A percentile compares a stretch with the other conserved stretches of the same genome.
phyloP scores from a whole-genome alignment of 345 rosid species.

The Gossypium rotundifolium region DNA sequence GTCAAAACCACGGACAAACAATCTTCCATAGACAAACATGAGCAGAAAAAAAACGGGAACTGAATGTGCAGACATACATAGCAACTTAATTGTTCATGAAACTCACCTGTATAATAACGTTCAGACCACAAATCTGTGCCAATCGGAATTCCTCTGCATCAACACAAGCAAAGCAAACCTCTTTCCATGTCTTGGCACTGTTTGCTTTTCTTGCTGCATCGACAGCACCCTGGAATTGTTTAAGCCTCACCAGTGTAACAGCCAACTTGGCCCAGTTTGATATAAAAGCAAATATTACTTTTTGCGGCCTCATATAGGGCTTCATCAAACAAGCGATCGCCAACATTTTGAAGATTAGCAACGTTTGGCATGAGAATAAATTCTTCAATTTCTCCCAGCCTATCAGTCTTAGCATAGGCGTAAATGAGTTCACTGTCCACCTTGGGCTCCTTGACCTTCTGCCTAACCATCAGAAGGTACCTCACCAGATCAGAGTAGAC shows the following conservation, averaged over 20 bases:
- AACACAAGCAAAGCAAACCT: slow-evolving; percentile 98
- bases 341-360: slow-evolving; percentile 90
- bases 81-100: not conserved
- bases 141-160: slow-evolving; percentile 96
- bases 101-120: slow-evolving; percentile 82
- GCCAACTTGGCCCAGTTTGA: slow-evolving; percentile 99
- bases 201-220: slow-evolving; percentile 99
- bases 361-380: slow-evolving; percentile 98
- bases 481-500: slow-evolving; percentile 89
- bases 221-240: slow-evolving; percentile 97
- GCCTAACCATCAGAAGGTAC: slow-evolving; percentile 96
- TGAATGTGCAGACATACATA: not conserved
- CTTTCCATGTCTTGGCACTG: slow-evolving; percentile 99
- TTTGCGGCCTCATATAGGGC: slow-evolving; percentile 91
- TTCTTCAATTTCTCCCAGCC: slow-evolving; percentile 83
- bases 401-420: slow-evolving; percentile 93
- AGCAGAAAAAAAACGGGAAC: not conserved
- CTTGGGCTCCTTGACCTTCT: slow-evolving; percentile 90
- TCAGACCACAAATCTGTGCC: slow-evolving; percentile 97
- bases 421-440: slow-evolving; percentile 92
- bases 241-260: slow-evolving; percentile 81
- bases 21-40: not conserved
- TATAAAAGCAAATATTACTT: slow-evolving; percentile 86
- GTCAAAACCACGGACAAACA: not conserved
- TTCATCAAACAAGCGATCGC: slow-evolving; percentile 90